Conservation (phyloP, 495 filamentous ascomycete species). For the Thermochaetoides thermophila region DNA sequence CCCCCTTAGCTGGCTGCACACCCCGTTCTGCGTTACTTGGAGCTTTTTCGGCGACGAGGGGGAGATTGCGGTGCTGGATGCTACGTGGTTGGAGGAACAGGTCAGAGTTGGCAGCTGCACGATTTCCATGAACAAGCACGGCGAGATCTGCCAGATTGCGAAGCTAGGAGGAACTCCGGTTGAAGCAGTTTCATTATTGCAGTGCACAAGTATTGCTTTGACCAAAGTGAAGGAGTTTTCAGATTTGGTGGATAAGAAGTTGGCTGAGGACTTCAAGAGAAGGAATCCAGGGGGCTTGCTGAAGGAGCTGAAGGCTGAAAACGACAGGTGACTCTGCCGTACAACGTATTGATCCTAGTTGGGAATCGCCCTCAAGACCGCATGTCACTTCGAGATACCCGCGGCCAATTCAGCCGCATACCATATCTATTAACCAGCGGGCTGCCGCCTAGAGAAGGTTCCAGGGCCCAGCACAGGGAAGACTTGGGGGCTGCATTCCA, state of each 20-base stretch:
- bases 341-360: no score
- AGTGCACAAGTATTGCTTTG: constrained; percentile 52
- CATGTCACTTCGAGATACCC: constrained; percentile 16
- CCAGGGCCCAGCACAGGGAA: no score
- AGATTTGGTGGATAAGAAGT: constrained; percentile 47
- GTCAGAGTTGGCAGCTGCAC: constrained; percentile 70
- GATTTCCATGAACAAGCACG: constrained; percentile 72
- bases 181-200: constrained; percentile 59
- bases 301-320: constrained; percentile 71
- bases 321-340: constrained; percentile 55
- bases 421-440: no score
- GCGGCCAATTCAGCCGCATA: constrained; percentile 1
- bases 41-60: constrained; percentile 53
- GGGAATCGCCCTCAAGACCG: no score
- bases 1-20: constrained; percentile 74
- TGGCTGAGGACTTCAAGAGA: constrained; percentile 62
- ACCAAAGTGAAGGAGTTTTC: constrained; percentile 70
- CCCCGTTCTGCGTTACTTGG: constrained; percentile 77
- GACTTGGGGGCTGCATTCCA: no score
- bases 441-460: no score
- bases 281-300: constrained; percentile 62
- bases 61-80: constrained; percentile 56
- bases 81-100: constrained; percentile 72
- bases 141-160: constrained; percentile 81
- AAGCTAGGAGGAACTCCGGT: constrained; percentile 74